Evolutionary conservation across 192 early-diverging fungal species (phyloP).

Genomic region (Backusella australiensis): DNA sequence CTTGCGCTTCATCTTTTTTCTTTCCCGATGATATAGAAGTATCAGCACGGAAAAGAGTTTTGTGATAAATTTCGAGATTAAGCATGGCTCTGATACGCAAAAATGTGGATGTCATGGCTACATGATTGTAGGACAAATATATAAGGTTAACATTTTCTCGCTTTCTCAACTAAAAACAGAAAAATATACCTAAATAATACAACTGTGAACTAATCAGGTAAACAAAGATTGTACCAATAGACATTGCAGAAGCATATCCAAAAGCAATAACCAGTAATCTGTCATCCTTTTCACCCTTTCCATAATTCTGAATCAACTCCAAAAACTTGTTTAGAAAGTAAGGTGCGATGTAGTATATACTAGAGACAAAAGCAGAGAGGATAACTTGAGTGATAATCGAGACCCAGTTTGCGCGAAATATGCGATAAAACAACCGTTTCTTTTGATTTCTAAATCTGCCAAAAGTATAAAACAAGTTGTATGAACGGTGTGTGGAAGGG

Average conservation of each 20-base stretch:
- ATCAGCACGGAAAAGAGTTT: constrained; percentile 52
- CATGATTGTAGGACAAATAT: neutral
- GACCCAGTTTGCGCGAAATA: neutral
- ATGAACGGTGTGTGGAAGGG: constrained; percentile 22
- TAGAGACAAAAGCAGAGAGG: neutral
- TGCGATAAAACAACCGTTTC: neutral
- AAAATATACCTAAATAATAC: constrained; percentile 3
- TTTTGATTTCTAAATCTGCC: constrained; percentile 14
- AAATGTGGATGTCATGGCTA: constrained; percentile 24
- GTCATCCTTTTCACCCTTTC: constrained; percentile 5
- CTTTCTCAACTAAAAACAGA: constrained; percentile 25
- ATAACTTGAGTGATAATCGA: neutral
- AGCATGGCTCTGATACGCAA: constrained; percentile 19
- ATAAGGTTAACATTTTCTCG: constrained; percentile 42
- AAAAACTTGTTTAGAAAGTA: constrained; percentile 30
- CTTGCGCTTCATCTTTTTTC: constrained; percentile 21
- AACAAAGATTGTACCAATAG: constrained; percentile 22
- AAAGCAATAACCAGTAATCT: constrained; percentile 52
- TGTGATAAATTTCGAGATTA: constrained; percentile 58
- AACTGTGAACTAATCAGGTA: neutral
- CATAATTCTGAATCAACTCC: constrained; percentile 17
- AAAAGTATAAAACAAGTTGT: constrained; percentile 32
- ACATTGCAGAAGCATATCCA: constrained; percentile 48
- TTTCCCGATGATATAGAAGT: constrained; percentile 29
- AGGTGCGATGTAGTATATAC: constrained; percentile 13